phyloP scores from a whole-genome alignment of 164 flowering plant genomes.

The Magnolia officinalis region DNA sequence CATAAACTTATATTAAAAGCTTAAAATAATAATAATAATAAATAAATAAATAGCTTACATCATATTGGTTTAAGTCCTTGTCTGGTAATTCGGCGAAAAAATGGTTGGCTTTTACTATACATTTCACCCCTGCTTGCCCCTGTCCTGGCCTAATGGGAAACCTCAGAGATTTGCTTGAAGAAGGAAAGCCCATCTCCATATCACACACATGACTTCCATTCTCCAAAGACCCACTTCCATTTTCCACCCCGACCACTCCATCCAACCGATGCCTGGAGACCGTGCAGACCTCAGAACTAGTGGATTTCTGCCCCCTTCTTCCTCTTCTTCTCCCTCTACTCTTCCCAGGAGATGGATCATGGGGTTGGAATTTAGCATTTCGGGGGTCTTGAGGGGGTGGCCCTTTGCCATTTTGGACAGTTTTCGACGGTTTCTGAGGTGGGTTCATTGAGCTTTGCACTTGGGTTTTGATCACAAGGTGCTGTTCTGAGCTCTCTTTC shows the following conservation, averaged over 20 bases:
- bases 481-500: constrained; percentile 81
- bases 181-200: constrained; percentile 54
- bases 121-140: constrained; percentile 78
- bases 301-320: constrained; percentile 63
- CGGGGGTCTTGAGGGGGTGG: constrained; percentile 53
- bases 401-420: constrained; percentile 61
- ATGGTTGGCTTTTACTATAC: constrained; percentile 95
- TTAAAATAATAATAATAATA: neutral
- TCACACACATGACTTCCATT: constrained; percentile 36
- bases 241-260: constrained; percentile 3
- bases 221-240: constrained; percentile 24
- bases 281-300: constrained; percentile 52
- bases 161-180: constrained; percentile 64
- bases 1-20: too few relatives aligned
- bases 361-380: constrained; percentile 29
- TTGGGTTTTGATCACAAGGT: constrained; percentile 62
- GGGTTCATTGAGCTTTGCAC: constrained; percentile 50
- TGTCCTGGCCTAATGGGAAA: constrained; percentile 77
- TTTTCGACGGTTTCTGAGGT: constrained; percentile 46
- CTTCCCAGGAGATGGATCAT: constrained; percentile 47
- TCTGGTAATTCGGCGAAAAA: constrained; percentile 80
- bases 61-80: constrained; percentile 88
- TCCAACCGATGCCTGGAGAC: constrained; percentile 44
- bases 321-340: constrained; percentile 64
- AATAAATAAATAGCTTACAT: constrained; percentile 48